A percentile compares a stretch with the other conserved stretches of the same genome.
Conservation (phyloP, 2,329 filamentous ascomycete species). For the Alternaria longipes region DNA sequence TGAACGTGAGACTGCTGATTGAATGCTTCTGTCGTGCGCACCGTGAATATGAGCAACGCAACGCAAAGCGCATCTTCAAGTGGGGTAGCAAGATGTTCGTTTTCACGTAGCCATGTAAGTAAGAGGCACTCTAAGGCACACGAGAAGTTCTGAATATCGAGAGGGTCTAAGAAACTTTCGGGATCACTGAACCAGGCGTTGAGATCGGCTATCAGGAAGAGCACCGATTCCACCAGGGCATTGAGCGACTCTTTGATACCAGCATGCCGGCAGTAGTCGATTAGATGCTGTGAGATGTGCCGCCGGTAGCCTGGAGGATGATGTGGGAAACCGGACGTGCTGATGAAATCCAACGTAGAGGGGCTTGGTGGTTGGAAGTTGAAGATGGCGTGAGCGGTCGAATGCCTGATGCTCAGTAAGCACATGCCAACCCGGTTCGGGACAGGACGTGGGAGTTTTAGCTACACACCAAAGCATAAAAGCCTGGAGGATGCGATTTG, state of each 20-base stretch:
- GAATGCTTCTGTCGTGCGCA: conserved; percentile 47
- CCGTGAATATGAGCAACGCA: conserved; percentile 48
- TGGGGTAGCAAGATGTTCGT: conserved; percentile 36
- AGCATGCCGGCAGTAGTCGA: conserved; percentile 41
- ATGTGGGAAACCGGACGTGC: conserved; percentile 35
- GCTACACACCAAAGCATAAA: conserved; percentile 53
- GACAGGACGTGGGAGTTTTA: conserved; percentile 15
- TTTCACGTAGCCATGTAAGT: conserved; percentile 44
- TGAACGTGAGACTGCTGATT: conserved; percentile 37
- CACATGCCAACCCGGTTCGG: conserved; percentile 40
- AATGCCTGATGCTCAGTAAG: conserved; percentile 54
- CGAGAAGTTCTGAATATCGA: conserved; percentile 50
- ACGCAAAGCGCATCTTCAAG: conserved; percentile 50
- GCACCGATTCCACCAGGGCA: conserved; percentile 38
- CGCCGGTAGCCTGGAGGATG: conserved; percentile 44
- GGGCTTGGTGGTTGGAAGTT: conserved; percentile 46
- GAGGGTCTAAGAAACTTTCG: conserved; percentile 44
- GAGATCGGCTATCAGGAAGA: conserved; percentile 48
- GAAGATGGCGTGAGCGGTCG: conserved; percentile 50
- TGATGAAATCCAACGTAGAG: conserved; percentile 42
- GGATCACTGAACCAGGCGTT: conserved; percentile 46
- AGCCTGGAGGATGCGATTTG: conserved; percentile 51
- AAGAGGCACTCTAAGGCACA: conserved; percentile 46
- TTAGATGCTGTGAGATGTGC: conserved; percentile 41
- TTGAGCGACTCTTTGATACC: conserved; percentile 41